Conservation (phyloP, 495 filamentous ascomycete species). For the Penicillium subrubescens region DNA sequence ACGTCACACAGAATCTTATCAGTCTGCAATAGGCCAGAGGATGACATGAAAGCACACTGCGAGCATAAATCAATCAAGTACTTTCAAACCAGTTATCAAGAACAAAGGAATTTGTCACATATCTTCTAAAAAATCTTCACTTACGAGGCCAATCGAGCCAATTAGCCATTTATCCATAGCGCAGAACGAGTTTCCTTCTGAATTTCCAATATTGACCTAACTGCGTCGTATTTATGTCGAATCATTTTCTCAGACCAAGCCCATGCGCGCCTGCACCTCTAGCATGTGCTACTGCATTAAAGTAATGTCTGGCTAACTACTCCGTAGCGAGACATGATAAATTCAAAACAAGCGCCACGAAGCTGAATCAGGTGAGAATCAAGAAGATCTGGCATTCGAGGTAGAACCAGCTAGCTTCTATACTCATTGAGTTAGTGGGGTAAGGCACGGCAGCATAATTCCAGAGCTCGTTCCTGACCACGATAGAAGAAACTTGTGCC, state of each 20-base stretch:
- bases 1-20: not conserved
- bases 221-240: not conserved
- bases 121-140: not conserved
- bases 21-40: not conserved
- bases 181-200: no score
- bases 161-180: no score
- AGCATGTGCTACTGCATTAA: not conserved
- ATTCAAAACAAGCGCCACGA: not conserved
- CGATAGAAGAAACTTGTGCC: conserved; percentile 20
- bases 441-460: not conserved
- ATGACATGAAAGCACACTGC: not conserved
- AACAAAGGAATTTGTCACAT: not conserved
- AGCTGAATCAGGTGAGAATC: not conserved
- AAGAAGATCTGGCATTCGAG: not conserved
- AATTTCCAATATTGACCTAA: no score
- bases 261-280: not conserved
- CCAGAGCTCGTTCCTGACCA: conserved; percentile 15
- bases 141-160: no score
- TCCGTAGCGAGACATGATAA: not conserved
- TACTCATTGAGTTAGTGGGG: not conserved
- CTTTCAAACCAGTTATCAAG: no score
- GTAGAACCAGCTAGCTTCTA: not conserved
- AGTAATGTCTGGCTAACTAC: not conserved
- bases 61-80: no score
- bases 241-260: not conserved